Conservation (phyloP, 495 filamentous ascomycete genomes). For the Daldinia concentrica region DNA sequence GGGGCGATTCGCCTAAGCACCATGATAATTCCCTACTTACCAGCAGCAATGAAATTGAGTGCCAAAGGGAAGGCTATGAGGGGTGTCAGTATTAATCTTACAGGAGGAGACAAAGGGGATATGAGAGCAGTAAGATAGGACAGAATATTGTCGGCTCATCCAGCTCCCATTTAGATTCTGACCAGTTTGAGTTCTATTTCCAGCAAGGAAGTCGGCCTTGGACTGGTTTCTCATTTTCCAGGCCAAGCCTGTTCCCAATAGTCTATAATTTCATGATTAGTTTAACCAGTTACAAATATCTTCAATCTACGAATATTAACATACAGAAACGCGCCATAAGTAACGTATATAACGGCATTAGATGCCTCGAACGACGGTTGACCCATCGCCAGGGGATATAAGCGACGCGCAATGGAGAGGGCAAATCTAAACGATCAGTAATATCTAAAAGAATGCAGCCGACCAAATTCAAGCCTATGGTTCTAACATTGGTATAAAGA, state of each 20-base stretch:
- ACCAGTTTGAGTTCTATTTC: slow-evolving; percentile 82
- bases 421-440: background rate
- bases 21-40: slow-evolving; percentile 66
- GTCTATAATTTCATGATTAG: slow-evolving; percentile 51
- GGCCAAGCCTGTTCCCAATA: slow-evolving; percentile 70
- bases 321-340: slow-evolving; percentile 77
- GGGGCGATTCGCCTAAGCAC: slow-evolving; percentile 26
- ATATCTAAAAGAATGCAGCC: background rate
- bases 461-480: background rate
- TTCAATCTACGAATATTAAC: background rate
- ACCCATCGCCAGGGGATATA: slow-evolving; percentile 60
- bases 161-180: slow-evolving; percentile 48
- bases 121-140: slow-evolving; percentile 9
- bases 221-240: slow-evolving; percentile 73
- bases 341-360: slow-evolving; percentile 78
- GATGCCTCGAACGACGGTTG: slow-evolving; percentile 74
- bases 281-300: background rate
- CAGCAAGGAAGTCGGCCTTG: slow-evolving; percentile 73
- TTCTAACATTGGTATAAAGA: background rate
- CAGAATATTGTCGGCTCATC: slow-evolving; percentile 12
- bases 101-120: slow-evolving; percentile 11
- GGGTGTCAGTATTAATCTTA: slow-evolving; percentile 32
- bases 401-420: background rate
- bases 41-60: slow-evolving; percentile 83
- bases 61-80: slow-evolving; percentile 72